Evolutionary conservation across 768 basidiomycete genomes (phyloP), one percentile per base, ranked within the genome.

Genomic region (Pulveroboletus sp.): DNA sequence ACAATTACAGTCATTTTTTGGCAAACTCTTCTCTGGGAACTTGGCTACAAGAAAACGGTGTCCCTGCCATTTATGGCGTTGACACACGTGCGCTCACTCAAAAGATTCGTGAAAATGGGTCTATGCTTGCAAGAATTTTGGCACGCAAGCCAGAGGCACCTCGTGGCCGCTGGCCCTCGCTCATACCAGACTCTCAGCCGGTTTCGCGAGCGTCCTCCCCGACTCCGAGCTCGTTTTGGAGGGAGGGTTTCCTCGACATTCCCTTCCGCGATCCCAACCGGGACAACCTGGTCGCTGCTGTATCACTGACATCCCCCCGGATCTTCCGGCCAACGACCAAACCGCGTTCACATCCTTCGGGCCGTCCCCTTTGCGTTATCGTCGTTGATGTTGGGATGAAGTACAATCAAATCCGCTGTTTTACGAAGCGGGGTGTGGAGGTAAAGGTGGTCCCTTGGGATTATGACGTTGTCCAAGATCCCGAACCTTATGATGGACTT

Each of bases 321-420:
- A 58, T 92, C 14, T 90, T 85, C 76, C 73, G 76, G 57, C 83
- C 89, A 17, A 76, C 76, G 8, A 67, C 67, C 33, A 64, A 64
- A n/a, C 74, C 81, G 21, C 79, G 73, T 46, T 65, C 81, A 31
- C 90, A 96, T 64, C 87, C 90, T 3, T 84, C 82, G 1, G 90
- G 89, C 28, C 82, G 93, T 43, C 71, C 81, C 0, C 65, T 98
- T 28, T 87, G 96, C 52, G 80, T 99, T 27, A 63, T 99, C 14
- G 93, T 92, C 6, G 72, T 98, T 51, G 96, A 99, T 66, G 95
- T 98, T 44, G 96, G 96, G n/a, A 98, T 98, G 91, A 99, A 99
- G 71, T 96, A 89, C 75, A 98, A 98, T 70, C 96, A 99, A 70
- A 93, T 98, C 59, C 81, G 96, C 31, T 99, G 96, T 75, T 97